Base-by-base conservation (phyloP, 116 monocot species). In the Dioscorea cayenensis region DNA sequence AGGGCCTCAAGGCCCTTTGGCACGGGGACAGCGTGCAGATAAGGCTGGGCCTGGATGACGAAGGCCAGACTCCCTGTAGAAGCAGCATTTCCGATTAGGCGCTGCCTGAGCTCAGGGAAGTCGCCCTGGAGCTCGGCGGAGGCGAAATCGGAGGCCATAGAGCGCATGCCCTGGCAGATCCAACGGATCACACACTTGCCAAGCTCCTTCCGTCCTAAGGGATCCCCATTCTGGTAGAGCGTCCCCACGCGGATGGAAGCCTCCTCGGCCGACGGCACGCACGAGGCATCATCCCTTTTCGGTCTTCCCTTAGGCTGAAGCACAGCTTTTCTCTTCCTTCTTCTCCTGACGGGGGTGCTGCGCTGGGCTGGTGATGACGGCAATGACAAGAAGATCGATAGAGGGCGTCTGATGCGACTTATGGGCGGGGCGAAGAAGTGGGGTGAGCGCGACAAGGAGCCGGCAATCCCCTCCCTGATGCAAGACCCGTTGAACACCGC, bases 11-110 rank as follows among this genome's bases (percentile, higher is more conserved):
- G 78, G 28, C 95, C 92, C 65, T 90, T 85, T 51, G 95, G 87
- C 87, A 92, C 87, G 13, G 95, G 92, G 23, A 90, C 75, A 0
- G 90, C 92, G 37, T 81, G 80, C 25, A 95, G 79, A 72, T 87
- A 87, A 12, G 87, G 95, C 77, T 92, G 95, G 7, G 90, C 89
- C 68, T 92, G 95, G 70, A 95, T 95, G 23, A 95, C 85, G 60
- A 95, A 95, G 23, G 78, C 81, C 19, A 92, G 78, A 5, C 74
- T 78, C 23, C 71, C 76, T 3, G 63, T 68, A 48, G 50, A 8
- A 36, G 52, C 29, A 23, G 20, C 65, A 14, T 23, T 36, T 28
- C 13, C 20, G 7, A 68, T 77, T 28, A 86, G 49, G 50, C 95
- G 75, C 60, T 84, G 81, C 25, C 89, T 63, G 63, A 87, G 83